Conservation (phyloP, 169 alveolate genomes). For the Plasmodium sp. region DNA sequence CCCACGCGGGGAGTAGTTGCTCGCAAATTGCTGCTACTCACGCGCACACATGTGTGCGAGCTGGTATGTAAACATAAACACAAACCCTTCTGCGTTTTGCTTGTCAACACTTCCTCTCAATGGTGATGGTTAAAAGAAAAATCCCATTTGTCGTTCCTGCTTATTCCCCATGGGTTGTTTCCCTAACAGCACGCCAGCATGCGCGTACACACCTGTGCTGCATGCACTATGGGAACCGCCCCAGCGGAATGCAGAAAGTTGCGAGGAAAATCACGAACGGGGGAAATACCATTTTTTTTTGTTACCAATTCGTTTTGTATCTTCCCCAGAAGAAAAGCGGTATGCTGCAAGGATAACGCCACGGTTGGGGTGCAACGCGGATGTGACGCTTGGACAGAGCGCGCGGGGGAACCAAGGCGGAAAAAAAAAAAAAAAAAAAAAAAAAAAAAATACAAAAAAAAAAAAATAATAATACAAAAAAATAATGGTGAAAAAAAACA, state of each 20-base stretch:
- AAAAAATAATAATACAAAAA: neutral
- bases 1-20: neutral
- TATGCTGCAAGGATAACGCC: neutral
- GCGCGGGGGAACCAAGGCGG: neutral
- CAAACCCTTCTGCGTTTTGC: neutral
- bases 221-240: neutral
- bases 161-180: neutral
- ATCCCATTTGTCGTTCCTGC: neutral
- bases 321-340: neutral
- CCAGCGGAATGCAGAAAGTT: neutral
- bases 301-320: neutral
- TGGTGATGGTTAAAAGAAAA: neutral
- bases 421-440: conserved; percentile 16
- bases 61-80: neutral
- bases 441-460: neutral
- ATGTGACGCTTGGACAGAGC: neutral
- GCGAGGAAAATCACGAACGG: neutral
- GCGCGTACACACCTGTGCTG: conserved; percentile 1
- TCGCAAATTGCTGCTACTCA: neutral
- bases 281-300: neutral
- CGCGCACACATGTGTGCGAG: neutral
- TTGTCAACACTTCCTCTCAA: neutral
- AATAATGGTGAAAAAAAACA: neutral
- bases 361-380: neutral
- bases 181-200: neutral